These are phyloP conservation scores for Pseudisothecium myosuroides DNA, from an alignment of 225 moss, liverwort and hornwort species.

Conservation along the genomic window DNA sequence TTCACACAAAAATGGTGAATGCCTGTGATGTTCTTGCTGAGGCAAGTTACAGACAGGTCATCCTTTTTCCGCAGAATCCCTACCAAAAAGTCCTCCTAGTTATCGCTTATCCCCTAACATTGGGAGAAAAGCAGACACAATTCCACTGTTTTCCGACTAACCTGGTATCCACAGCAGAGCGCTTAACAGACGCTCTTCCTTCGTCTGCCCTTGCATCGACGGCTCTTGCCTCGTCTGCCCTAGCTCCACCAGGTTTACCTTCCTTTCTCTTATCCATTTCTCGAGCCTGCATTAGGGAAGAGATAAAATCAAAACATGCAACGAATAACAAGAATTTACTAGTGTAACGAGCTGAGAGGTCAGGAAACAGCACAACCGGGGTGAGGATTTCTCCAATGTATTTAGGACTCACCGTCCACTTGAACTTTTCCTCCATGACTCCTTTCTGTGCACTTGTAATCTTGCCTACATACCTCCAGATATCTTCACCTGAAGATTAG, in stretches of 20 bases:
- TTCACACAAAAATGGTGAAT: not conserved
- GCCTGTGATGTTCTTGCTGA: not conserved
- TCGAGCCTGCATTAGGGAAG: constrained; percentile 21
- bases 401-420: constrained; percentile 68
- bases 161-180: constrained; percentile 57
- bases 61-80: not conserved
- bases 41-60: not conserved
- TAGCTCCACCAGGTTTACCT: constrained; percentile 67
- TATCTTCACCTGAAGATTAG: constrained; percentile 57
- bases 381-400: not conserved
- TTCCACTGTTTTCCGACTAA: constrained; percentile 8
- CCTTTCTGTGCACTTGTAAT: constrained; percentile 74
- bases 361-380: not conserved
- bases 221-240: constrained; percentile 47
- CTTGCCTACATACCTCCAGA: constrained; percentile 86
- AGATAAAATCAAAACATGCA: not conserved
- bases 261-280: constrained; percentile 93
- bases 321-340: not conserved
- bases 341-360: not conserved
- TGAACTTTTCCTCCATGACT: constrained; percentile 90
- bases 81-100: not conserved
- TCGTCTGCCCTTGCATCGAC: constrained; percentile 52
- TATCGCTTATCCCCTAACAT: not conserved
- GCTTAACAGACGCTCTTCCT: constrained; percentile 44
- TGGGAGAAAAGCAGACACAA: constrained; percentile 3